Conservation (phyloP, 2,329 filamentous ascomycete species). For the Dichotomopilus funicola region DNA sequence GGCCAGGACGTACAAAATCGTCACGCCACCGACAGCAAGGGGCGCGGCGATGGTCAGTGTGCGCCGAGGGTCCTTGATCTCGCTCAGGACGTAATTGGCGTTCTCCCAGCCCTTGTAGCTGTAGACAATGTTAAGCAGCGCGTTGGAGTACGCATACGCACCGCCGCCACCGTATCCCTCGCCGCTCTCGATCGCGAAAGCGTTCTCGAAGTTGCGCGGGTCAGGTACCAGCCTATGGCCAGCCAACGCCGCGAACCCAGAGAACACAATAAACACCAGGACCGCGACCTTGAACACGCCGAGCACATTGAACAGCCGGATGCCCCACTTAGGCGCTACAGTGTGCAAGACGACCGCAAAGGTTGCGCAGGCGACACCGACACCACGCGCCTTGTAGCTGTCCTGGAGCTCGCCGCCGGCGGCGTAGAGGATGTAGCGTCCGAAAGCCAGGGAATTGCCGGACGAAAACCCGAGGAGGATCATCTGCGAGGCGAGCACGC, state of each 20-base stretch:
- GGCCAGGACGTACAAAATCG: conserved; percentile 55
- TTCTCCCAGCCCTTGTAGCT: conserved; percentile 60
- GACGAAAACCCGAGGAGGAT: conserved; percentile 56
- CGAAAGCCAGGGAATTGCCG: conserved; percentile 52
- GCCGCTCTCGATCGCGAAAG: conserved; percentile 42
- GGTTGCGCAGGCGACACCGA: conserved; percentile 48
- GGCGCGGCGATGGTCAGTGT: conserved; percentile 51
- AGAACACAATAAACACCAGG: conserved; percentile 54
- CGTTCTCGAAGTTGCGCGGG: conserved; percentile 52
- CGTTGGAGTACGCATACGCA: conserved; percentile 49
- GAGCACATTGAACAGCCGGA: conserved; percentile 52
- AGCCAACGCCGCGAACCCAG: conserved; percentile 51
- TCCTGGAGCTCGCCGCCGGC: conserved; percentile 42
- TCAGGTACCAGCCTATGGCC: conserved; percentile 42
- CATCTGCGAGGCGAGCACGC: conserved; percentile 55
- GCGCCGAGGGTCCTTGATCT: conserved; percentile 29
- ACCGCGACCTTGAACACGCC: conserved; percentile 56
- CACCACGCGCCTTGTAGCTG: conserved; percentile 51
- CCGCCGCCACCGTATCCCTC: conserved; percentile 41
- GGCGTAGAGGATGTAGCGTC: conserved; percentile 45
- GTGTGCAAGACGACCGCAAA: conserved; percentile 49
- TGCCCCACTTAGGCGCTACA: conserved; percentile 49
- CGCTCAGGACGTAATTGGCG: conserved; percentile 54
- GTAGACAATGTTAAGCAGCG: conserved; percentile 53
- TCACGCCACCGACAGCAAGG: conserved; percentile 51